phyloP scores from a whole-genome alignment of 2,329 filamentous ascomycete genomes.

The Albifimbria verrucaria region DNA sequence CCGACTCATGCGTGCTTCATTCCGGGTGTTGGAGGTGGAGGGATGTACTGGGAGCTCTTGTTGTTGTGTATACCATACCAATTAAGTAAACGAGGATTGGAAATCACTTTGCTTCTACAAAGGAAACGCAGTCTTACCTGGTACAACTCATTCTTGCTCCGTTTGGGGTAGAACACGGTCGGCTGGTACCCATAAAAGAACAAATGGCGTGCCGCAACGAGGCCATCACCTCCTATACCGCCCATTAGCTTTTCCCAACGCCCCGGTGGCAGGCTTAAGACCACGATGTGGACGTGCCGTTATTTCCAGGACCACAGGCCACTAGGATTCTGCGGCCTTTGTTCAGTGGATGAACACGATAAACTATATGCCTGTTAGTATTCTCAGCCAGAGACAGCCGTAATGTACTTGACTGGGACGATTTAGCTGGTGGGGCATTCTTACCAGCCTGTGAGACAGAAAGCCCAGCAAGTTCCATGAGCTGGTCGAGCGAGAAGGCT shows the following conservation, averaged over 20 bases:
- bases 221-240: conserved; percentile 75
- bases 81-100: not conserved
- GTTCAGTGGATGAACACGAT: conserved; percentile 72
- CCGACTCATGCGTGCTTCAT: too few relatives aligned
- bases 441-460: conserved; percentile 86
- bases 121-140: conserved; percentile 49
- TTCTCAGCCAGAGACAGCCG: too few relatives aligned
- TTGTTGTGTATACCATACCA: not conserved
- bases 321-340: conserved; percentile 74
- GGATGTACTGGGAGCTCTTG: not conserved
- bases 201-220: conserved; percentile 90
- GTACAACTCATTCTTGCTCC: conserved; percentile 86
- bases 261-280: not conserved
- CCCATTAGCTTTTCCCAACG: not conserved
- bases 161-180: conserved; percentile 88
- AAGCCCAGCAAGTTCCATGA: conserved; percentile 94
- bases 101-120: not conserved
- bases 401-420: too few relatives aligned
- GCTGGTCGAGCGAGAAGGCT: conserved; percentile 89
- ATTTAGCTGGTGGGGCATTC: too few relatives aligned
- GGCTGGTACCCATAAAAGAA: conserved; percentile 89
- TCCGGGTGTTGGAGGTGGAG: not conserved
- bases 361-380: conserved; percentile 53
- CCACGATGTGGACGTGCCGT: conserved; percentile 42
- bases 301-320: conserved; percentile 83